Evolutionary conservation across 1,284 basidiomycete species (phyloP).

Genomic region (Cryptococcus sp.): DNA sequence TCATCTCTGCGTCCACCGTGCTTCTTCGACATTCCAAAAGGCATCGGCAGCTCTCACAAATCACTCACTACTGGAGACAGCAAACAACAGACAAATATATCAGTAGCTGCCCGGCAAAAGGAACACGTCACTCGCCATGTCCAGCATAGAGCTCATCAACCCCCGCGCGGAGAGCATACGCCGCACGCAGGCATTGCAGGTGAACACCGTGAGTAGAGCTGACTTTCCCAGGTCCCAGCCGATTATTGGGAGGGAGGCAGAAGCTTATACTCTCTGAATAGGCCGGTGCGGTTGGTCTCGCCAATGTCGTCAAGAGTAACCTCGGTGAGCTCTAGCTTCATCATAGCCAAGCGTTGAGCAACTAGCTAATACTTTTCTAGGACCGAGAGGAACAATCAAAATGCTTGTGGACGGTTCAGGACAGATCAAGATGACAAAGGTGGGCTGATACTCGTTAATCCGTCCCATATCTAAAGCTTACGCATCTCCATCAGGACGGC

Average conservation of each 20-base stretch:
- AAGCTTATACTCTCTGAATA: conserved; percentile 18
- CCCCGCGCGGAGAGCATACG: conserved; percentile 94
- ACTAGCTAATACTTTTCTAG: conserved; percentile 54
- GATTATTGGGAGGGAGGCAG: not conserved
- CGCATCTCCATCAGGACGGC: conserved; percentile 67
- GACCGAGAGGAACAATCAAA: conserved; percentile 93
- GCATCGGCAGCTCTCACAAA: too few species aligned
- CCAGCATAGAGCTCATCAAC: conserved; percentile 82
- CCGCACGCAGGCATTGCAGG: conserved; percentile 89
- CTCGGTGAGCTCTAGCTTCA: conserved; percentile 62
- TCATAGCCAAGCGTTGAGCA: not conserved
- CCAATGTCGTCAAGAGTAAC: conserved; percentile 95
- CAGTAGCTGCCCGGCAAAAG: too few species aligned
- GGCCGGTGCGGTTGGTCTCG: conserved; percentile 90
- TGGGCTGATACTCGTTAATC: conserved; percentile 23
- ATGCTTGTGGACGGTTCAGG: conserved; percentile 99
- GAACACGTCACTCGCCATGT: conserved; percentile 19
- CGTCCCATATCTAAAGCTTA: not conserved
- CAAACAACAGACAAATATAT: too few species aligned
- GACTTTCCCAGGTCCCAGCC: not conserved
- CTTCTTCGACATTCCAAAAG: conserved; percentile 1
- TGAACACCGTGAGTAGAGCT: conserved; percentile 57
- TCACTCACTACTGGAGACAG: too few species aligned
- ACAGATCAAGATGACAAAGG: conserved; percentile 99
- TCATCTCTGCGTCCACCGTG: not conserved